Evolutionary conservation across 2,329 filamentous ascomycete genomes (phyloP).

Genomic region (Colletotrichum salicis): DNA sequence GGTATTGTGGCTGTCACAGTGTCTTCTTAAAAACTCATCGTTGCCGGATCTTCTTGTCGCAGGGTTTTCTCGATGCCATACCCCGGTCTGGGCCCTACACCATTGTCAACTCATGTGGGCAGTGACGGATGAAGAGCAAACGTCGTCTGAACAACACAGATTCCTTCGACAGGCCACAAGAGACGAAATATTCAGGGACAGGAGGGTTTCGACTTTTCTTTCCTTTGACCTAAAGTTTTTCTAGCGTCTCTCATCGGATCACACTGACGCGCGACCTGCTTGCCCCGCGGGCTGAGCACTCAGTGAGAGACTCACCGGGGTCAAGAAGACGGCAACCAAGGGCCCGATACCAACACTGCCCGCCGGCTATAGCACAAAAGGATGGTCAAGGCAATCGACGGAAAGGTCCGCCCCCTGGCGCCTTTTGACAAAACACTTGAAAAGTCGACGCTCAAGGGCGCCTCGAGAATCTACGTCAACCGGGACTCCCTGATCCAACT

Average conservation of each 20-base stretch:
- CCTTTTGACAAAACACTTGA: constrained; percentile 51
- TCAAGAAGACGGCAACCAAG: neutral
- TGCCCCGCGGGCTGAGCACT: neutral
- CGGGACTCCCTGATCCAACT: constrained; percentile 58
- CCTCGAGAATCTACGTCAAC: constrained; percentile 59
- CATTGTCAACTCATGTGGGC: constrained; percentile 14
- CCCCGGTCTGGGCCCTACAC: constrained; percentile 17
- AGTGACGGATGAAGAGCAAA: constrained; percentile 1
- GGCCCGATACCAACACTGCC: neutral
- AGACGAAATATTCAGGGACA: neutral
- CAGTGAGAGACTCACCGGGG: neutral
- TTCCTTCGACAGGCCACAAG: neutral
- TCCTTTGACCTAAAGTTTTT: neutral
- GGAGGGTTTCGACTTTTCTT: neutral
- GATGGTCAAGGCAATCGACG: constrained; percentile 26
- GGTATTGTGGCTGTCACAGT: neutral
- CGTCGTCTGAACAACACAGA: neutral
- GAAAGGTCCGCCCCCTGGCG: constrained; percentile 54
- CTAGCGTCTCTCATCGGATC: neutral
- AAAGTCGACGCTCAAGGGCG: constrained; percentile 54
- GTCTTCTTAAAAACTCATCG: neutral
- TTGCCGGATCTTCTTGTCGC: constrained; percentile 1
- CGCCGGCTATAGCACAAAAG: neutral
- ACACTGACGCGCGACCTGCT: neutral
- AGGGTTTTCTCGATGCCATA: constrained; percentile 15